These are phyloP conservation scores for Plenodomus lindquistii DNA, from an alignment of 2,329 filamentous ascomycete species.

Conservation along the genomic window DNA sequence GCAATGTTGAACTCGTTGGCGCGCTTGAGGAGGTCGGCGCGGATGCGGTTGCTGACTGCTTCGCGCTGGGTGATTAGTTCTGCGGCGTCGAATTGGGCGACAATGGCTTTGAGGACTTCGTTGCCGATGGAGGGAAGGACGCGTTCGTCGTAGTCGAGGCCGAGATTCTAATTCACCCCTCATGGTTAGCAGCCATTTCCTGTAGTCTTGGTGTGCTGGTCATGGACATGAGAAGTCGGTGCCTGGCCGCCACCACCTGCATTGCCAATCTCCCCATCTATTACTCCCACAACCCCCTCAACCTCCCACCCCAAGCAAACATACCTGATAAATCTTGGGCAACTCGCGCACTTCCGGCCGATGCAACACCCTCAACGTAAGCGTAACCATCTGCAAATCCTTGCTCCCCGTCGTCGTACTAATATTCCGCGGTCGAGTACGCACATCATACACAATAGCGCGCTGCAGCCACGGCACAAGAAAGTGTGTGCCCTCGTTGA, in stretches of 20 bases:
- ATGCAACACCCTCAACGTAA: slow-evolving; percentile 94
- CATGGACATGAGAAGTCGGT: not conserved
- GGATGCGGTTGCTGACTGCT: slow-evolving; percentile 93
- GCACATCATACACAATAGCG: slow-evolving; percentile 93
- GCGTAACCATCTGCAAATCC: slow-evolving; percentile 99
- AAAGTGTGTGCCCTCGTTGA: slow-evolving; percentile 97
- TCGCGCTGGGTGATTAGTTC: slow-evolving; percentile 95
- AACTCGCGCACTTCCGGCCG: slow-evolving; percentile 89
- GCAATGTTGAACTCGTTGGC: slow-evolving; percentile 98
- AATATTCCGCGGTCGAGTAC: slow-evolving; percentile 96
- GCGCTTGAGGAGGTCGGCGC: slow-evolving; percentile 85
- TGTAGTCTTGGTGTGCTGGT: too few species aligned
- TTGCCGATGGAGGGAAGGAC: slow-evolving; percentile 59
- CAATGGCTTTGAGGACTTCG: slow-evolving; percentile 59
- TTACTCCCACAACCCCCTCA: not conserved
- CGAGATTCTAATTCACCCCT: slow-evolving; percentile 93
- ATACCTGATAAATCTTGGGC: slow-evolving; percentile 97
- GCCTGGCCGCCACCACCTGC: not conserved
- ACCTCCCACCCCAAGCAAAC: slow-evolving; percentile 21
- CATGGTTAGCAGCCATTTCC: too few species aligned
- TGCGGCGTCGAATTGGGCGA: slow-evolving; percentile 58
- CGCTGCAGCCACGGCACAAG: slow-evolving; percentile 93
- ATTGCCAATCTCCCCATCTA: not conserved
- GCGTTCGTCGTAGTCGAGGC: slow-evolving; percentile 89
- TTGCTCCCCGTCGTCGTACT: slow-evolving; percentile 97